A percentile compares a stretch with the other conserved stretches of the same genome.
Conservation (phyloP, 257 asterid species). For the Mitragyna speciosa region DNA sequence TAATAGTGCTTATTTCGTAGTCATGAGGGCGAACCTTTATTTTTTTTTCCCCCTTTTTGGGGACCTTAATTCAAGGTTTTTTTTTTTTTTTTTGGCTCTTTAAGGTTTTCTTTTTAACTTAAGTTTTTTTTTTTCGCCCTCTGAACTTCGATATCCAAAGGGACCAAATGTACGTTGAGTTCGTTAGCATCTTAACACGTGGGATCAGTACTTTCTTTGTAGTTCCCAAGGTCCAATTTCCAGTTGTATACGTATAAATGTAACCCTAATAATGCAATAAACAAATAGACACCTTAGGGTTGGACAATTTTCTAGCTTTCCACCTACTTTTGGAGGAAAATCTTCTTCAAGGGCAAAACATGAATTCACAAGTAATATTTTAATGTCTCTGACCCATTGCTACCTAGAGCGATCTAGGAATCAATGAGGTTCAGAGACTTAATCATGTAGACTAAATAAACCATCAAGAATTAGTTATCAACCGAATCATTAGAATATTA, state of each 20-base stretch:
- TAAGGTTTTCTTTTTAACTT: not conserved
- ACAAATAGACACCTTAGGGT: not conserved
- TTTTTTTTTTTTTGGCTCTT: too few relatives aligned
- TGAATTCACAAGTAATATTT: constrained; percentile 22
- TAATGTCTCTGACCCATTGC: not conserved
- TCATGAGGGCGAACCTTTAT: too few relatives aligned
- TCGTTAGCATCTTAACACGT: constrained; percentile 49
- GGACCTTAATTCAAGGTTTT: constrained; percentile 13
- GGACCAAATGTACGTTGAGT: constrained; percentile 16
- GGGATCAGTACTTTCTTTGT: constrained; percentile 33
- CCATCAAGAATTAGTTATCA: constrained; percentile 14
- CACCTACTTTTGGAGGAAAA: constrained; percentile 16
- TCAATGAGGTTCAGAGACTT: constrained; percentile 21
- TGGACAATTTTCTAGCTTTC: not conserved
- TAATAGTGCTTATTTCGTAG: constrained; percentile 3
- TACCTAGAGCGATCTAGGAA: constrained; percentile 30
- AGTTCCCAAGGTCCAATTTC: constrained; percentile 33
- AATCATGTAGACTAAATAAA: constrained; percentile 32
- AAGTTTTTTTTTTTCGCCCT: not conserved
- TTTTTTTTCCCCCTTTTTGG: too few relatives aligned
- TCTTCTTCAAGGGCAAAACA: constrained; percentile 21
- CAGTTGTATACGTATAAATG: constrained; percentile 24
- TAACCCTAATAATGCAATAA: not conserved
- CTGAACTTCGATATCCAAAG: not conserved
- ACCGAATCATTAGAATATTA: constrained; percentile 14